Percentiles rank a stretch among this genome's conserved stretches.
Evolutionary conservation across 805 yeast species (phyloP).

Genomic region (Candida coquimbonensis): DNA sequence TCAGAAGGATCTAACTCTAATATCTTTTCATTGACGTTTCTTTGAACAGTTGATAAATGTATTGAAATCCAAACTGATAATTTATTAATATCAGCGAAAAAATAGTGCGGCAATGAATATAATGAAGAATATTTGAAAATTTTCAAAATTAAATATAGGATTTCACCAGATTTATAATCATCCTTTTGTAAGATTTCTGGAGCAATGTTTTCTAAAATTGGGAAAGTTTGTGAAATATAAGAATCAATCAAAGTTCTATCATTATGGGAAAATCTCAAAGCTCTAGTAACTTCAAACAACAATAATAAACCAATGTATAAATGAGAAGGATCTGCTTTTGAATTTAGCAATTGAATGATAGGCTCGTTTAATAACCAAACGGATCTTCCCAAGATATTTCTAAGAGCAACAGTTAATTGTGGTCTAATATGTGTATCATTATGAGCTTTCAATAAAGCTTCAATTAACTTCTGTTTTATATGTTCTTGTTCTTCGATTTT

Average conservation of each 20-base stretch:
- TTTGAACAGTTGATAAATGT: constrained; percentile 52
- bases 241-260: constrained; percentile 41
- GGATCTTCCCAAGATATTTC: constrained; percentile 44
- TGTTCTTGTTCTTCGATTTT: constrained; percentile 43
- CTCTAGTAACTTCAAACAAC: constrained; percentile 47
- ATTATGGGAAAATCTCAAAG: constrained; percentile 50
- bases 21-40: constrained; percentile 47
- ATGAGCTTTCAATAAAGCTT: constrained; percentile 39
- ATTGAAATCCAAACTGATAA: constrained; percentile 57
- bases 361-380: constrained; percentile 25
- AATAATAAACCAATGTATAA: constrained; percentile 50
- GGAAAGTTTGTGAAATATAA: constrained; percentile 44
- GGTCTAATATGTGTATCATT: constrained; percentile 39
- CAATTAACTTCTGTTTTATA: constrained; percentile 47
- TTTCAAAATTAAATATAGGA: constrained; percentile 59
- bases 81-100: constrained; percentile 27
- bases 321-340: constrained; percentile 29
- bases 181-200: constrained; percentile 25
- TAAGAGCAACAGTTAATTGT: constrained; percentile 51
- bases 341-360: constrained; percentile 30
- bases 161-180: constrained; percentile 31
- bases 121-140: constrained; percentile 57
- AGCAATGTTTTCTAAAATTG: constrained; percentile 49
- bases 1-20: constrained; percentile 41
- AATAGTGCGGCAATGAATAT: constrained; percentile 50